Conservation (phyloP, 495 filamentous ascomycete species). For the Neurospora africana region DNA sequence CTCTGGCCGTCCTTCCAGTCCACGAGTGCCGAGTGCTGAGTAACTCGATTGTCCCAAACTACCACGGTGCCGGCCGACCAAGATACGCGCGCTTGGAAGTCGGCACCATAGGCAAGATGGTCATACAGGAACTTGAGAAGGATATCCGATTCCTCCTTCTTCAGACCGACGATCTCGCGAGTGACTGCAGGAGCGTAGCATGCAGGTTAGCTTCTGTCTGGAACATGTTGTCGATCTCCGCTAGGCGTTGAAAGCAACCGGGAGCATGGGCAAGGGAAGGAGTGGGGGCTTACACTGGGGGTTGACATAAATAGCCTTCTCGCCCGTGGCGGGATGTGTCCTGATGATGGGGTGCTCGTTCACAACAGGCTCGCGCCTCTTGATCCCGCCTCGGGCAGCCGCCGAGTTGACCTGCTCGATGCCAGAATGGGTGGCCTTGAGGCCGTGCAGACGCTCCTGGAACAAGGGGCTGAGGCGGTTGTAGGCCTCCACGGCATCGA, state of each 20-base stretch:
- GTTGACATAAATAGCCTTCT: constrained; percentile 82
- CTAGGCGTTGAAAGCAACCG: background rate
- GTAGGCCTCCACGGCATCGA: constrained; percentile 65
- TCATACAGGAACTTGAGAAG: constrained; percentile 82
- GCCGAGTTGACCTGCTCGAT: constrained; percentile 57
- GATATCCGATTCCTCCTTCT: constrained; percentile 68
- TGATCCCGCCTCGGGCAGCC: constrained; percentile 45
- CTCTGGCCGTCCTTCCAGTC: constrained; percentile 74
- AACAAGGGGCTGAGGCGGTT: constrained; percentile 62
- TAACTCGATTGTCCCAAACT: constrained; percentile 82
- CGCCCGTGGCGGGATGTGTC: constrained; percentile 73
- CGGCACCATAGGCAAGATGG: constrained; percentile 69
- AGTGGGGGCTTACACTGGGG: constrained; percentile 61
- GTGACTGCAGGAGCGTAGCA: constrained; percentile 42
- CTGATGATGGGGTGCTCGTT: constrained; percentile 65
- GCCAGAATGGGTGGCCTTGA: constrained; percentile 68
- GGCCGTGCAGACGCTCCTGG: constrained; percentile 60
- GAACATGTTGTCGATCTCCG: background rate
- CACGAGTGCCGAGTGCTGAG: constrained; percentile 63
- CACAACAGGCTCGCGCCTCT: constrained; percentile 59
- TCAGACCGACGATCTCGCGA: constrained; percentile 59
- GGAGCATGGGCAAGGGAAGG: background rate
- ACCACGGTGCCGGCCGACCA: constrained; percentile 74
- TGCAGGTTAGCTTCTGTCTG: constrained; percentile 5
- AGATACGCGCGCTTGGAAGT: constrained; percentile 81